Conservation (phyloP, 2,329 filamentous ascomycete species). For the Arthroderma uncinatum region DNA sequence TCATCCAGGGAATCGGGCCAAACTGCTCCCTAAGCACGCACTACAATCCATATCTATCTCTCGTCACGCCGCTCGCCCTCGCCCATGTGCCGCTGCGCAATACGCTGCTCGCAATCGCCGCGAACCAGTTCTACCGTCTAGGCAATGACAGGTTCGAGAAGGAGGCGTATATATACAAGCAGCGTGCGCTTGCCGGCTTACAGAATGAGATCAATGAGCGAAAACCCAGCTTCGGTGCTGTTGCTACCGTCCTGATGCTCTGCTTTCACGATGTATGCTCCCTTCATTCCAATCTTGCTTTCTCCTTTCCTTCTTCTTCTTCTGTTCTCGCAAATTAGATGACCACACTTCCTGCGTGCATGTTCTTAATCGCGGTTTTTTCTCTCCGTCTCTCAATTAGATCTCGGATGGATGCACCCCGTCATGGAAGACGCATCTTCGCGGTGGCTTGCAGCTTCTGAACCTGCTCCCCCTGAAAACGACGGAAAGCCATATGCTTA, state of each 20-base stretch:
- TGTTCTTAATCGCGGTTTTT: constrained; percentile 5
- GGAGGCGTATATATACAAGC: constrained; percentile 21
- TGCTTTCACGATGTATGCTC: constrained; percentile 24
- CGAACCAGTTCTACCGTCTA: constrained; percentile 22
- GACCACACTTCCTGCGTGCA: neutral
- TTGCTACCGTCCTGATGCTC: constrained; percentile 26
- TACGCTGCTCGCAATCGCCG: constrained; percentile 22
- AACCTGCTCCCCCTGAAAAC: constrained; percentile 10
- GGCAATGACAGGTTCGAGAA: constrained; percentile 18
- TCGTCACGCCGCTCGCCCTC: constrained; percentile 19
- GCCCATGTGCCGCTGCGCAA: constrained; percentile 18
- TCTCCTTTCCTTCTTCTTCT: neutral
- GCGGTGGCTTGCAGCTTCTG: constrained; percentile 21
- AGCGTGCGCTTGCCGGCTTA: constrained; percentile 20
- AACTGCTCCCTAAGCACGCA: constrained; percentile 22
- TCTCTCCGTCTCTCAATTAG: constrained; percentile 10
- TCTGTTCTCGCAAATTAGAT: neutral
- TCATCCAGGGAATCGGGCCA: constrained; percentile 22
- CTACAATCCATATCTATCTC: constrained; percentile 23
- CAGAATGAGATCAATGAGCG: constrained; percentile 16
- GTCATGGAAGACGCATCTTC: constrained; percentile 26
- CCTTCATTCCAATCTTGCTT: neutral
- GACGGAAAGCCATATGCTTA: constrained; percentile 17
- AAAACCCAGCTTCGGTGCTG: constrained; percentile 16
- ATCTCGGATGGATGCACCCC: constrained; percentile 25